Conservation (phyloP, 1,139 yeast genomes). For the Yamadazyma songkhlaensis region DNA sequence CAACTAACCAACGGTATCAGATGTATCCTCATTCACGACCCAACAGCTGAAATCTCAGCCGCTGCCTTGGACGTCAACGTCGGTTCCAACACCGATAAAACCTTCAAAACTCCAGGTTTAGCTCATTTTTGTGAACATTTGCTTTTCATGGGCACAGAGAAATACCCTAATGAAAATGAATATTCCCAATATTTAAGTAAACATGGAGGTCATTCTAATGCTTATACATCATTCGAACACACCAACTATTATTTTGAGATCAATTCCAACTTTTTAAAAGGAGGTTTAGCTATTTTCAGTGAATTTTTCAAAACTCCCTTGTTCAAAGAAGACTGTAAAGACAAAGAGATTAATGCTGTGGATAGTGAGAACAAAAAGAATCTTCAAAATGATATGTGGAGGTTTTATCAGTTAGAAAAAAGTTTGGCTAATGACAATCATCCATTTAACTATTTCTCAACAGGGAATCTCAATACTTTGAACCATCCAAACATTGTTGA, state of each 20-base stretch:
- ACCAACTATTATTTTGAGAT: slow-evolving; percentile 92
- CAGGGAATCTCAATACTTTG: slow-evolving; percentile 66
- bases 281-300: slow-evolving; percentile 88
- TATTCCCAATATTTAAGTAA: slow-evolving; percentile 74
- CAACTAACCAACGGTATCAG: slow-evolving; percentile 65
- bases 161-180: slow-evolving; percentile 89
- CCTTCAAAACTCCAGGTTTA: slow-evolving; percentile 67
- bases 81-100: slow-evolving; percentile 83
- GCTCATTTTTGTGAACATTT: slow-evolving; percentile 98
- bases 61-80: slow-evolving; percentile 92
- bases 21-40: slow-evolving; percentile 78
- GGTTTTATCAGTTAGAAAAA: slow-evolving; percentile 82
- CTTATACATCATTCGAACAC: slow-evolving; percentile 85
- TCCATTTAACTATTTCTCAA: slow-evolving; percentile 73
- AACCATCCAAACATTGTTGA: slow-evolving; percentile 61
- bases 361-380: slow-evolving; percentile 96
- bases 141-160: slow-evolving; percentile 93
- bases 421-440: slow-evolving; percentile 67
- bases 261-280: slow-evolving; percentile 69
- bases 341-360: slow-evolving; percentile 90
- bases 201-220: slow-evolving; percentile 67
- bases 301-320: slow-evolving; percentile 89
- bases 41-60: slow-evolving; percentile 85
- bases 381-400: slow-evolving; percentile 85
- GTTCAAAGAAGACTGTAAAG: slow-evolving; percentile 78